Evolutionary conservation across 2,329 filamentous ascomycete genomes (phyloP), one percentile per base, ranked within the genome.

Genomic region (Bertia moriformis): DNA sequence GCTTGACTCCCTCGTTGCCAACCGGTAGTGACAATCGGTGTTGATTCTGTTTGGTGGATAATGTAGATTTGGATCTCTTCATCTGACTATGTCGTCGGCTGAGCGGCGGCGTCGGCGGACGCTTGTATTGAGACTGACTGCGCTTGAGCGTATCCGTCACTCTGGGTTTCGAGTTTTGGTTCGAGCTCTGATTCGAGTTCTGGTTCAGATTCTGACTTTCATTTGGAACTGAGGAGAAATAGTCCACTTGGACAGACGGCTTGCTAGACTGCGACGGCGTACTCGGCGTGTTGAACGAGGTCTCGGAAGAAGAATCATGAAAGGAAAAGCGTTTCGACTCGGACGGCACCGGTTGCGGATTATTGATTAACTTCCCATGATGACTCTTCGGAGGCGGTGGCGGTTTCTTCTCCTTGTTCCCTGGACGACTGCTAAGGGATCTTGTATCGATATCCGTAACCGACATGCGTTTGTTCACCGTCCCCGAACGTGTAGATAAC

Each of bases 1-100:
- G 10, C 10, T 29, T 29, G 10, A 29, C 24, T n/a, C n/a, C 24
- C 10, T 10, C n/a, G 10, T 29, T 29, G 10, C 24, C 24, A 29
- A n/a, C 24, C n/a, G 24, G 24, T n/a, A 29, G 10, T 10, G 24
- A 29, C n/a, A 29, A n/a, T 29, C 24, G 24, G 24, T 10, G n/a
- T n/a, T 10, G 24, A 29, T 29, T 35, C n/a, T n/a, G n/a, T 35
- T 7, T 12, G 10, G 7, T 35, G 32, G 32, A 35, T 15, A 12
- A 7, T 10, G 32, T 35, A 15, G 12, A 14, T 35, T 35, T 35
- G 15, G 32, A 35, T 17, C 32, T 35, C 17, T 15, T 10, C 32
- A 35, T 35, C 32, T 35, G 32, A 17, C 32, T 35, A 7, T 35
- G 32, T 35, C 32, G 32, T 12, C 32, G 12, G 15, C 32, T 35